These are phyloP conservation scores for Apiotrichum laibachii DNA, from an alignment of 1,284 basidiomycete species.

Conservation along the genomic window DNA sequence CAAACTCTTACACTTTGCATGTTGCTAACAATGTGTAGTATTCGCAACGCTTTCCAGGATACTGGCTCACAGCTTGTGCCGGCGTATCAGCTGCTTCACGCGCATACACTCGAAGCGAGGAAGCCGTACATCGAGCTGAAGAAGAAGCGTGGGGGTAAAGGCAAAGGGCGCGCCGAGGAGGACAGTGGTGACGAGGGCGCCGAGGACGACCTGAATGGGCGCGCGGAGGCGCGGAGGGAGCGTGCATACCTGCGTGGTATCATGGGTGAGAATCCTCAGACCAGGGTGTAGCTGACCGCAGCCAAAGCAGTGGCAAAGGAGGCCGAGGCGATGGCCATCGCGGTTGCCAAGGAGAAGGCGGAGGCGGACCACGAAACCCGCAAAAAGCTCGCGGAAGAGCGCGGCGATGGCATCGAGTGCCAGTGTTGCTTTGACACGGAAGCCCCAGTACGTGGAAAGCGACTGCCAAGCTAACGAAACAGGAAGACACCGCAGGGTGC, in stretches of 20 bases:
- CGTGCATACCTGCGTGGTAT: constrained; percentile 6
- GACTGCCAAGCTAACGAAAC: neutral
- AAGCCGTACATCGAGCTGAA: constrained; percentile 36
- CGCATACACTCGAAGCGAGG: constrained; percentile 11
- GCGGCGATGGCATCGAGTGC: constrained; percentile 65
- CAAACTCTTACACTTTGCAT: neutral
- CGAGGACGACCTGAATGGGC: neutral
- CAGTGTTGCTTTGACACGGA: constrained; percentile 75
- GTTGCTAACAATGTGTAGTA: constrained; percentile 20
- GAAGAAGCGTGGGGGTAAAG: constrained; percentile 47
- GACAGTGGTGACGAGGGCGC: neutral
- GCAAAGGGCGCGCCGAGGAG: constrained; percentile 38
- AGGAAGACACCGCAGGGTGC: constrained; percentile 81
- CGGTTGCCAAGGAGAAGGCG: constrained; percentile 30
- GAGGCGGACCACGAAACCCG: constrained; percentile 25
- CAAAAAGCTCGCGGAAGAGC: constrained; percentile 52
- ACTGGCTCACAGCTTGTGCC: constrained; percentile 28
- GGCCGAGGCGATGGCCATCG: constrained; percentile 22
- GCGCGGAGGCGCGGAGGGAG: constrained; percentile 5
- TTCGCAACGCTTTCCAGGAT: constrained; percentile 17
- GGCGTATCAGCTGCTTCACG: constrained; percentile 27
- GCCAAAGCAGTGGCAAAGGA: constrained; percentile 17
- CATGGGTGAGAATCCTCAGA: constrained; percentile 6
- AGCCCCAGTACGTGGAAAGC: constrained; percentile 60
- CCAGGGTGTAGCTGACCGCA: constrained; percentile 6